phyloP scores from a whole-genome alignment of 1,284 basidiomycete genomes.

The Pterulicium gracile region DNA sequence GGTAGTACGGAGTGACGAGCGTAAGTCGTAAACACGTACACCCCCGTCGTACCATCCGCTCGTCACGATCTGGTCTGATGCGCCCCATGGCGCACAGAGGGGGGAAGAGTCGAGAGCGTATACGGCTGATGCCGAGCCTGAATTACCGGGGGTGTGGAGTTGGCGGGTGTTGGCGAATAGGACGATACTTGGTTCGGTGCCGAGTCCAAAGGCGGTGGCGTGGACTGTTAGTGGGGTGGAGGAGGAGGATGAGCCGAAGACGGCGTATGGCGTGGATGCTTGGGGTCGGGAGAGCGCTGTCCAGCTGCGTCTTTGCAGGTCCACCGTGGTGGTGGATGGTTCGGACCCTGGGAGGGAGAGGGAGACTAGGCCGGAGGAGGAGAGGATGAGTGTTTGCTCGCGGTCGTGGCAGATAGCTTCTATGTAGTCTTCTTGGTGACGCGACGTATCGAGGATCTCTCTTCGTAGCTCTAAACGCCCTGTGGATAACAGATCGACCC shows the following conservation, averaged over 20 bases:
- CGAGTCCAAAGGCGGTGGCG: slow-evolving; percentile 31
- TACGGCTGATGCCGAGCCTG: slow-evolving; percentile 40
- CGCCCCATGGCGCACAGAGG: slow-evolving; percentile 47
- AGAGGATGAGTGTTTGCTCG: slow-evolving; percentile 36
- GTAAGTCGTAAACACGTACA: slow-evolving; percentile 62
- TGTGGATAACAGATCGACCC: background rate
- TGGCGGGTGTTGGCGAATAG: slow-evolving; percentile 27
- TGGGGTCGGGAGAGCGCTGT: slow-evolving; percentile 39
- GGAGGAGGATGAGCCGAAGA: slow-evolving; percentile 51
- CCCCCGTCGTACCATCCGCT: slow-evolving; percentile 73
- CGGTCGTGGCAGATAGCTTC: slow-evolving; percentile 32
- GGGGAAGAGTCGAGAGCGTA: slow-evolving; percentile 58
- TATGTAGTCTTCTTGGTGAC: background rate
- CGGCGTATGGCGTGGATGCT: slow-evolving; percentile 46
- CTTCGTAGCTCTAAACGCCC: background rate
- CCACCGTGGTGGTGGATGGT: slow-evolving; percentile 26
- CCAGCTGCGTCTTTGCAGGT: slow-evolving; percentile 49
- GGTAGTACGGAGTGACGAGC: slow-evolving; percentile 25
- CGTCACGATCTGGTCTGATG: slow-evolving; percentile 60
- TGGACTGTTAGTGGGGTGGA: slow-evolving; percentile 47
- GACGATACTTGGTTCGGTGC: slow-evolving; percentile 37
- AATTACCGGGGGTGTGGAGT: slow-evolving; percentile 4
- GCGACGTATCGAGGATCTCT: background rate
- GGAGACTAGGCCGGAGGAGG: slow-evolving; percentile 38
- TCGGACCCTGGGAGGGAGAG: slow-evolving; percentile 22